phyloP scores from a whole-genome alignment of 169 alveolate genomes.

The Plasmodium knowlesi region DNA sequence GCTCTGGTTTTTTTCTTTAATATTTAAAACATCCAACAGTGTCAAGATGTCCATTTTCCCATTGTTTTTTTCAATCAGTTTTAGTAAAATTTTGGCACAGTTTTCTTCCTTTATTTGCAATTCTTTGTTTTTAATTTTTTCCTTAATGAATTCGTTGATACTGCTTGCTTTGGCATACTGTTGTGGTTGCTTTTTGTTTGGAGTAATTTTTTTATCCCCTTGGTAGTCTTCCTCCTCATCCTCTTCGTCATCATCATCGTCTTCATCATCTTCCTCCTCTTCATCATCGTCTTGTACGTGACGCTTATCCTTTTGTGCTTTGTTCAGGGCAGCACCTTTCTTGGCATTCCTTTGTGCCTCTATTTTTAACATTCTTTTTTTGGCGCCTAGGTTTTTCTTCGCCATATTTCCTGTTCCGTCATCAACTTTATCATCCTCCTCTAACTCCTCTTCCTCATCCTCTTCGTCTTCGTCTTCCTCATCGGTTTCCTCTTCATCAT shows the following conservation, averaged over 20 bases:
- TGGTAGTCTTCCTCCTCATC: constrained; percentile 73
- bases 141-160: constrained; percentile 56
- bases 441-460: not conserved
- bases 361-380: constrained; percentile 39
- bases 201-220: not conserved
- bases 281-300: constrained; percentile 26
- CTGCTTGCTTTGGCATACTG: constrained; percentile 30
- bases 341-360: constrained; percentile 20
- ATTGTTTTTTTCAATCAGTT: constrained; percentile 63
- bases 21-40: constrained; percentile 52
- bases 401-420: not conserved
- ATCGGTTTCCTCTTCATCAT: constrained; percentile 41
- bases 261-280: constrained; percentile 44
- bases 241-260: constrained; percentile 46
- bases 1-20: constrained; percentile 73
- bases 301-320: constrained; percentile 5
- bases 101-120: constrained; percentile 70
- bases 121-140: constrained; percentile 70
- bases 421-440: not conserved
- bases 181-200: constrained; percentile 34
- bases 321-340: constrained; percentile 21
- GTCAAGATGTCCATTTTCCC: constrained; percentile 69
- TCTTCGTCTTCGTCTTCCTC: constrained; percentile 26
- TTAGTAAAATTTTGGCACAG: constrained; percentile 66
- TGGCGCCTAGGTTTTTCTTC: not conserved